Percentiles rank a stretch among this genome's conserved stretches.
phyloP scores from a whole-genome alignment of 192 early-diverging fungal species.

The Dissophora globulifera region DNA sequence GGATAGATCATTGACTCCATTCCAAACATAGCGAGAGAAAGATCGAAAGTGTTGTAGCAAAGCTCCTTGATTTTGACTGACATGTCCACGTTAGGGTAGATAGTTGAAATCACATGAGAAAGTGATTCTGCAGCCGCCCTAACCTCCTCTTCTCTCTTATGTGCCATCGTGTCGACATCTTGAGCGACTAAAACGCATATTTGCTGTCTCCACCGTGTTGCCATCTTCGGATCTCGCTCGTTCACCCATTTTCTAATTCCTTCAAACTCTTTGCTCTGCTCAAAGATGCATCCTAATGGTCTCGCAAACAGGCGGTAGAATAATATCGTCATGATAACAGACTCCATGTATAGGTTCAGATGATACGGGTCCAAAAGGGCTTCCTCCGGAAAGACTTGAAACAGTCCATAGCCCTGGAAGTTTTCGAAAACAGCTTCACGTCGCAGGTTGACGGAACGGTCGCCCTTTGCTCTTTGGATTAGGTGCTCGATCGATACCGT shows the following conservation, averaged over 20 bases:
- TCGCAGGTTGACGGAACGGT: slow-evolving; percentile 10
- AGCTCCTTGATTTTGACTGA: slow-evolving; percentile 8
- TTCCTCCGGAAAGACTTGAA: background rate
- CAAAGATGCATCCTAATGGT: slow-evolving; percentile 23
- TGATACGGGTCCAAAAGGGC: slow-evolving; percentile 6
- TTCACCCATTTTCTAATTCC: slow-evolving; percentile 5
- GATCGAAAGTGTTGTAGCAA: slow-evolving; percentile 20
- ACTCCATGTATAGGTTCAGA: slow-evolving; percentile 20
- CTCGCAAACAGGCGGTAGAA: slow-evolving; percentile 8
- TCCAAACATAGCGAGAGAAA: slow-evolving; percentile 18
- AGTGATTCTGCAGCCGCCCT: background rate
- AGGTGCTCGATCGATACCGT: slow-evolving; percentile 13
- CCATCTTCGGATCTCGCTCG: slow-evolving; percentile 7
- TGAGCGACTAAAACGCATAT: slow-evolving; percentile 4
- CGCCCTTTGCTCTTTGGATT: slow-evolving; percentile 21
- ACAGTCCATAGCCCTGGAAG: slow-evolving; percentile 3
- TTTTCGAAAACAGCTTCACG: slow-evolving; percentile 13
- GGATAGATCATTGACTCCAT: slow-evolving; percentile 17
- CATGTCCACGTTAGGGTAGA: slow-evolving; percentile 9
- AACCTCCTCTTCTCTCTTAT: slow-evolving; percentile 13
- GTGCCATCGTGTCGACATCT: background rate
- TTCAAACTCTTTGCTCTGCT: slow-evolving; percentile 7
- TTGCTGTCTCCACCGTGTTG: slow-evolving; percentile 20
- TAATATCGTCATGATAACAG: slow-evolving; percentile 12
- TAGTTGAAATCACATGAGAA: background rate